Percentiles rank a stretch among this genome's conserved stretches.
Evolutionary conservation across 352 stramenopile genomes (phyloP).

Genomic region (Aphanomyces euteiches): DNA sequence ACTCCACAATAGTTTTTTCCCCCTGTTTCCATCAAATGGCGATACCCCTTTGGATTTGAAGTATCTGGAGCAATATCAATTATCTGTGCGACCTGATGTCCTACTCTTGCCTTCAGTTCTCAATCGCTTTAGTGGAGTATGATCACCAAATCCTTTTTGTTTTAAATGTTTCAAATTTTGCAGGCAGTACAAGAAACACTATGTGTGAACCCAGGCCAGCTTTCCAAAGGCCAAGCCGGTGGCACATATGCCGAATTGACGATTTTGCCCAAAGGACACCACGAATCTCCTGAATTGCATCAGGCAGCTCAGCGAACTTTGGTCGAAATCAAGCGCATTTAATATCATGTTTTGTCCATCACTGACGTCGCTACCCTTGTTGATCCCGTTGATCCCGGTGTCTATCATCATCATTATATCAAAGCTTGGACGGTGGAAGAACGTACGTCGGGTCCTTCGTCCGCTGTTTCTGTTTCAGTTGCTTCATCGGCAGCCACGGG

Average conservation of each 20-base stretch:
- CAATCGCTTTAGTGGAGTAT: slow-evolving; percentile 82
- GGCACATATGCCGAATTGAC: slow-evolving; percentile 92
- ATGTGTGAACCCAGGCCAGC: slow-evolving; percentile 92
- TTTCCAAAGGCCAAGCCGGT: slow-evolving; percentile 91
- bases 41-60: slow-evolving; percentile 89
- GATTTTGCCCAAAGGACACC: slow-evolving; percentile 85
- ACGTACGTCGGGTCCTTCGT: too few relatives aligned
- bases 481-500: too few relatives aligned
- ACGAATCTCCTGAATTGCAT: slow-evolving; percentile 63
- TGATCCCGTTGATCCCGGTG: too few relatives aligned
- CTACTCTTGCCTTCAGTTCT: slow-evolving; percentile 94
- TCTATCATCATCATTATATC: too few relatives aligned
- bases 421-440: too few relatives aligned
- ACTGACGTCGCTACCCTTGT: too few relatives aligned
- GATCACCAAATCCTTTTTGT: slow-evolving; percentile 29
- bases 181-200: slow-evolving; percentile 79
- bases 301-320: slow-evolving; percentile 83
- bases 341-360: slow-evolving; percentile 22
- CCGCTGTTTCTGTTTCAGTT: too few relatives aligned
- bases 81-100: slow-evolving; percentile 92
- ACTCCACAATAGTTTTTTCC: slow-evolving; percentile 50
- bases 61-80: slow-evolving; percentile 88
- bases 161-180: slow-evolving; percentile 52
- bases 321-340: slow-evolving; percentile 91
- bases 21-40: slow-evolving; percentile 67